Evolutionary conservation across 2,329 filamentous ascomycete genomes (phyloP), one percentile per base, ranked within the genome.

Genomic region (Cadophora gregata): DNA sequence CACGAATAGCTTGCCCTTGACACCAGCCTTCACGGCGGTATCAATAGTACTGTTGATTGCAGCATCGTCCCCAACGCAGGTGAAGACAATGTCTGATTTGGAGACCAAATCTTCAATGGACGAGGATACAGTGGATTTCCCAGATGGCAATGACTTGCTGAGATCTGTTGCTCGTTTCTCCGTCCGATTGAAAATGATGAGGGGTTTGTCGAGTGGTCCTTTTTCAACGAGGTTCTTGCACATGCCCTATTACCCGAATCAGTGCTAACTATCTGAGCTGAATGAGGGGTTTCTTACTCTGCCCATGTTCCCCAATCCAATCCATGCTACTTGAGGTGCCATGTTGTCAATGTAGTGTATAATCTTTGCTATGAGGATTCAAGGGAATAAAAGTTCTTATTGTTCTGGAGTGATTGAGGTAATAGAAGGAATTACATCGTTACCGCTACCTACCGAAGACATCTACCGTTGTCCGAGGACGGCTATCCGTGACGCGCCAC

Each of bases 301-400:
- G 71, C 92, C 93, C 88, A 97, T 97, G 78, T 96, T 96, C 62
- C 93, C 93, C 60, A 97, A 85, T 65, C 93, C 93, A 63, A 96
- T 88, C 88, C 89, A 96, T 73, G 93, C 84, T 61, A 96, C 75
- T 78, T 85, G 87, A 65, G 84, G 82, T 51, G 85, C 80, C 86
- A 88, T 88, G 7, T 68, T 78, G 29, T 27, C 24, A 56, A 33
- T 36, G 33, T 31, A 12, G 36, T 9, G 36, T 42, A 42, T 42
- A 42, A 42, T 12, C 8, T 3, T 45, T 45, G 16, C 14, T 36
- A 36, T 10, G 7, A 36, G 33, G 33, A 36, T 9, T 36, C 14
- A 14, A n/a, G 38, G 14, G 16, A 45, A 45, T 45, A n/a, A 16
- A 45, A 16, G 6, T 5, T 47, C n/a, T 21, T 21, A 21, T 2